These are phyloP conservation scores for Coffea canephora DNA, from an alignment of 257 asterid species.

Conservation along the genomic window DNA sequence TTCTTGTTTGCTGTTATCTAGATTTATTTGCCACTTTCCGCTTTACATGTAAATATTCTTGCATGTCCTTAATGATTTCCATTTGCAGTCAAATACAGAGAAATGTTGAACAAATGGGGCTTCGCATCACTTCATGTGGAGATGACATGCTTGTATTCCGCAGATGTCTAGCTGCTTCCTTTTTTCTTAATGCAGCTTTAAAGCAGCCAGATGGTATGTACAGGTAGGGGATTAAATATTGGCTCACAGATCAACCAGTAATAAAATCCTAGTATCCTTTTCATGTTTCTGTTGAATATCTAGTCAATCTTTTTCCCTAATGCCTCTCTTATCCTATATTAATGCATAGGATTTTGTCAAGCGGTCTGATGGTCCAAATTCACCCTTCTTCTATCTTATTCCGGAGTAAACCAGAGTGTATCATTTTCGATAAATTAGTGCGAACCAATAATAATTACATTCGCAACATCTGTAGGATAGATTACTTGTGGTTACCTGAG, in stretches of 20 bases:
- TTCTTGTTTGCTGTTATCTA: too few species aligned
- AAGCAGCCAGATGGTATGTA: slow-evolving; percentile 91
- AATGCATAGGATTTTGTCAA: too few species aligned
- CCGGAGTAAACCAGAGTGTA: too few species aligned
- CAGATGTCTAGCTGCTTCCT: slow-evolving; percentile 87
- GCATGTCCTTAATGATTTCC: slow-evolving; percentile 16
- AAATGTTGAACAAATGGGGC: slow-evolving; percentile 83
- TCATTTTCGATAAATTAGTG: slow-evolving; percentile 75
- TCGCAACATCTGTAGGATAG: slow-evolving; percentile 75
- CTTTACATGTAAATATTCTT: slow-evolving; percentile 1
- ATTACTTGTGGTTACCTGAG: slow-evolving; percentile 87
- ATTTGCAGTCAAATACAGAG: slow-evolving; percentile 69
- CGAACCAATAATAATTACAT: slow-evolving; percentile 68
- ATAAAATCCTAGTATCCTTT: too few species aligned
- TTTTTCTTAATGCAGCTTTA: slow-evolving; percentile 92
- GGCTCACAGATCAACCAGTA: too few species aligned
- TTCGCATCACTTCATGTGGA: slow-evolving; percentile 69
- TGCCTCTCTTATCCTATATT: too few species aligned
- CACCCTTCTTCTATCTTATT: too few species aligned
- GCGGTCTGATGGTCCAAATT: too few species aligned
- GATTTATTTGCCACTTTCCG: too few species aligned
- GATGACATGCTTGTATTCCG: slow-evolving; percentile 72
- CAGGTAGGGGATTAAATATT: slow-evolving; percentile 53
- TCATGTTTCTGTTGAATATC: too few species aligned
- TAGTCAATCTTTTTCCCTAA: too few species aligned